A percentile compares a stretch with the other conserved stretches of the same genome.
Evolutionary conservation across 1,284 basidiomycete genomes (phyloP).

Genomic region (Stereum hirsutum): DNA sequence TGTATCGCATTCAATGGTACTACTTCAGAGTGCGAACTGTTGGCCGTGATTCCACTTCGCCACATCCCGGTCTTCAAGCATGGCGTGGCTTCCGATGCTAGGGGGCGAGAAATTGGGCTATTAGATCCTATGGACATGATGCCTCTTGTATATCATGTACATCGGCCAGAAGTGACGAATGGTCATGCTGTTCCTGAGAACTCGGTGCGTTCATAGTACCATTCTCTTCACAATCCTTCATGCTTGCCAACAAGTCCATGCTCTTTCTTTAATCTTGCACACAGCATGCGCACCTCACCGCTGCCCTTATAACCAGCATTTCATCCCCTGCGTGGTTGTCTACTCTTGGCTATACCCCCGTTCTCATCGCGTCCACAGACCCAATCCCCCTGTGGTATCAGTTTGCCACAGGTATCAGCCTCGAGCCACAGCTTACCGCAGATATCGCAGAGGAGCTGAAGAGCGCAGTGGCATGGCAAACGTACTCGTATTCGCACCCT

Average conservation of each 20-base stretch:
- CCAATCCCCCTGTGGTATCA: conserved; percentile 28
- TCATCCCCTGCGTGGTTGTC: conserved; percentile 5
- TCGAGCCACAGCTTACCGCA: conserved; percentile 5
- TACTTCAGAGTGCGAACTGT: conserved; percentile 21
- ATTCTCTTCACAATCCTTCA: no score
- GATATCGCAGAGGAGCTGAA: conserved; percentile 25
- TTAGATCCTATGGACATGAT: conserved; percentile 43
- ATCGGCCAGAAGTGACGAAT: background rate
- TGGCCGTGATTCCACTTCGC: conserved; percentile 32
- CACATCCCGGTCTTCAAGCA: conserved; percentile 34
- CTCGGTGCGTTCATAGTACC: background rate
- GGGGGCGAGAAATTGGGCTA: conserved; percentile 25
- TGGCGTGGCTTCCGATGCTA: conserved; percentile 17
- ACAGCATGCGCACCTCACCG: conserved; percentile 1
- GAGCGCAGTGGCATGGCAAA: conserved; percentile 39
- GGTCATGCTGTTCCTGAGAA: background rate
- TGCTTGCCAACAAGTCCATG: background rate
- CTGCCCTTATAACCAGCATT: conserved; percentile 2
- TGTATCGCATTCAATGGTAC: conserved; percentile 26
- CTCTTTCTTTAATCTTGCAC: background rate
- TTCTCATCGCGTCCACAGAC: background rate
- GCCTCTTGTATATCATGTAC: conserved; percentile 21
- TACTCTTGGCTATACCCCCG: background rate
- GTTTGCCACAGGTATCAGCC: conserved; percentile 20
- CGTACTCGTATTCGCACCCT: conserved; percentile 36